phyloP scores from a whole-genome alignment of 331 rosid genomes.

The Pyracantha coccinea region DNA sequence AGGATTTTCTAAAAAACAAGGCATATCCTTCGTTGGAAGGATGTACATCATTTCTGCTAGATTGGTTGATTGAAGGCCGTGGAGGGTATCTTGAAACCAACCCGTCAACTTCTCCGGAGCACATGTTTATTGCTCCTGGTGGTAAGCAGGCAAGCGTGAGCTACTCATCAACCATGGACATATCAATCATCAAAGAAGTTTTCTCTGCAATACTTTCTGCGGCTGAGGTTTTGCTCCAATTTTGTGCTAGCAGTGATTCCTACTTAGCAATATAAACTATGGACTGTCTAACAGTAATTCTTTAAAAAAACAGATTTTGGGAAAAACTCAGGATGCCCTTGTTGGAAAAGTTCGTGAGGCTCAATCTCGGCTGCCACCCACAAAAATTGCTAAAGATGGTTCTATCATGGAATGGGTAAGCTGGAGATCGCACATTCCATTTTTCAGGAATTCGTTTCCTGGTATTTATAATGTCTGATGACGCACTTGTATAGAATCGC shows the following conservation, averaged over 20 bases:
- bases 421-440: background rate
- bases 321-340: slow-evolving; percentile 51
- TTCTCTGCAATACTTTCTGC: slow-evolving; percentile 67
- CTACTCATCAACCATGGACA: slow-evolving; percentile 98
- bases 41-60: slow-evolving; percentile 80
- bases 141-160: slow-evolving; percentile 87
- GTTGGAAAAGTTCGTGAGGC: slow-evolving; percentile 38
- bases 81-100: slow-evolving; percentile 81
- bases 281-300: background rate
- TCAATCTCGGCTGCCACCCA: slow-evolving; percentile 63
- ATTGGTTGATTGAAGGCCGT: slow-evolving; percentile 89
- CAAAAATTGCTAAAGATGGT: slow-evolving; percentile 78
- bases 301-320: slow-evolving; percentile 51
- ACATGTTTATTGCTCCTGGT: slow-evolving; percentile 82
- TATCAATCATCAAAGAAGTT: slow-evolving; percentile 77
- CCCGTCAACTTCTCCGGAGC: slow-evolving; percentile 99
- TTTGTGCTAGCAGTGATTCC: background rate
- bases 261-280: background rate
- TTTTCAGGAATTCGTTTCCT: background rate
- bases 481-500: background rate
- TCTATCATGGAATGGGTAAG: slow-evolving; percentile 95
- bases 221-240: slow-evolving; percentile 64
- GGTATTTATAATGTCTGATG: slow-evolving; percentile 3
- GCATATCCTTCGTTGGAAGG: slow-evolving; percentile 97
- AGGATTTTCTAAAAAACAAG: slow-evolving; percentile 79